phyloP scores from a whole-genome alignment of 2,329 filamentous ascomycete genomes.

The Dactylella cylindrospora region DNA sequence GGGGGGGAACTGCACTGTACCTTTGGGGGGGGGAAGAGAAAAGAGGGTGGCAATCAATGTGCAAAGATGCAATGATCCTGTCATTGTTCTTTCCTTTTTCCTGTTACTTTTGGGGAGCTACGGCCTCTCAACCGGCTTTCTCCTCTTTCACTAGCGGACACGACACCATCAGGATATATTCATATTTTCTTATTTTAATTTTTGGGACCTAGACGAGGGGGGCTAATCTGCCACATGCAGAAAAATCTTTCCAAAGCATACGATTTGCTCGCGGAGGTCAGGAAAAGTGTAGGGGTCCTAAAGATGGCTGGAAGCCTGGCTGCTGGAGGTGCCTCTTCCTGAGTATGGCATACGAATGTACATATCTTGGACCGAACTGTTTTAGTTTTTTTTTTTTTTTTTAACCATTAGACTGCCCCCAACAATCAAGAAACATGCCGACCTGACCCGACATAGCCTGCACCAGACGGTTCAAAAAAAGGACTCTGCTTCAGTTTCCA shows the following conservation, averaged over 20 bases:
- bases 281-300: conserved; percentile 44
- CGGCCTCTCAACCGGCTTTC: conserved; percentile 44
- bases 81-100: conserved; percentile 44
- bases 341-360: conserved; percentile 43
- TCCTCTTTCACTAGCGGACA: conserved; percentile 45
- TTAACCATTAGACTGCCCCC: conserved; percentile 30
- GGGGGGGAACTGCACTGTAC: conserved; percentile 23
- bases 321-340: conserved; percentile 36
- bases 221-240: conserved; percentile 45
- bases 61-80: conserved; percentile 44
- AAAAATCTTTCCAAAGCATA: conserved; percentile 44
- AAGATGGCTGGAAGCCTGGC: conserved; percentile 45
- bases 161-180: conserved; percentile 46
- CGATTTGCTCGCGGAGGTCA: conserved; percentile 44
- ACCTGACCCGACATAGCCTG: conserved; percentile 45
- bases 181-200: conserved; percentile 35
- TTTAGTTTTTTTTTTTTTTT: conserved; percentile 39
- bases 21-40: too few species aligned
- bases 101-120: conserved; percentile 41
- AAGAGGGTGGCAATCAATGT: conserved; percentile 42
- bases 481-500: conserved; percentile 31
- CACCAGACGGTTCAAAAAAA: conserved; percentile 29
- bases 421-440: conserved; percentile 45
- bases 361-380: conserved; percentile 45
- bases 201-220: conserved; percentile 43